These are phyloP conservation scores for Colletotrichum musae DNA, from an alignment of 2,329 filamentous ascomycete species.

Conservation along the genomic window DNA sequence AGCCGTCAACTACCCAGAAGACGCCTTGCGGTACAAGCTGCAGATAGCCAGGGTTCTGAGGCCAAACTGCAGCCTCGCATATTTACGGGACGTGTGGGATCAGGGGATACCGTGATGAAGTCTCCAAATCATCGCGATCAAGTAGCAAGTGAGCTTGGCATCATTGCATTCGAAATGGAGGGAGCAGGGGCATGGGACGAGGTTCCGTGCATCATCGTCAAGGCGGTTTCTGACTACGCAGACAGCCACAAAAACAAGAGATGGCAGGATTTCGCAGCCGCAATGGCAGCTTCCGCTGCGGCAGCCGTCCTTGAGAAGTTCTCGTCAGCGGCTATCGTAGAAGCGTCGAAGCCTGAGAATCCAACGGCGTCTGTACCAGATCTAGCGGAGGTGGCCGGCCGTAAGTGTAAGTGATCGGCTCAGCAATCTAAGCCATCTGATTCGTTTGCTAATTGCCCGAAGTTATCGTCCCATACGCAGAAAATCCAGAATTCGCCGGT, in stretches of 20 bases:
- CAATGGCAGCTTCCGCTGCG: conserved; percentile 50
- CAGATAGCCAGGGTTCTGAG: background rate
- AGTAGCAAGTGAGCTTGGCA: background rate
- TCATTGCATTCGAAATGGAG: conserved; percentile 30
- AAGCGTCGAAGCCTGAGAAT: no score
- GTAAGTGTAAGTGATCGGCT: conserved; percentile 1
- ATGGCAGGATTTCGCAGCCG: conserved; percentile 28
- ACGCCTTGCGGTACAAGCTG: no score
- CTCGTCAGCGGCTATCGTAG: no score
- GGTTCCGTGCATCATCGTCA: conserved; percentile 1
- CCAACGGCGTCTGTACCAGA: no score
- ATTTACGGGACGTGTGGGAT: conserved; percentile 26
- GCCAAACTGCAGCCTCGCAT: background rate
- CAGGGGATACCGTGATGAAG: conserved; percentile 52
- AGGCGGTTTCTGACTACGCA: conserved; percentile 43
- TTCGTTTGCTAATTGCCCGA: no score
- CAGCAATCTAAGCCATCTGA: no score
- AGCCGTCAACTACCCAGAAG: no score
- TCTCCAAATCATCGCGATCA: conserved; percentile 18
- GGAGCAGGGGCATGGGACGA: conserved; percentile 16
- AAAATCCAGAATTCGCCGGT: background rate
- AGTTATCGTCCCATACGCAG: no score
- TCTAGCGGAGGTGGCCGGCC: no score
- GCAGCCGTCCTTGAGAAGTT: conserved; percentile 44
- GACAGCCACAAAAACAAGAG: conserved; percentile 34